A percentile compares a stretch with the other conserved stretches of the same genome.
Conservation (phyloP, 805 yeast genomes). For the Saccharomycopsis sp. region DNA sequence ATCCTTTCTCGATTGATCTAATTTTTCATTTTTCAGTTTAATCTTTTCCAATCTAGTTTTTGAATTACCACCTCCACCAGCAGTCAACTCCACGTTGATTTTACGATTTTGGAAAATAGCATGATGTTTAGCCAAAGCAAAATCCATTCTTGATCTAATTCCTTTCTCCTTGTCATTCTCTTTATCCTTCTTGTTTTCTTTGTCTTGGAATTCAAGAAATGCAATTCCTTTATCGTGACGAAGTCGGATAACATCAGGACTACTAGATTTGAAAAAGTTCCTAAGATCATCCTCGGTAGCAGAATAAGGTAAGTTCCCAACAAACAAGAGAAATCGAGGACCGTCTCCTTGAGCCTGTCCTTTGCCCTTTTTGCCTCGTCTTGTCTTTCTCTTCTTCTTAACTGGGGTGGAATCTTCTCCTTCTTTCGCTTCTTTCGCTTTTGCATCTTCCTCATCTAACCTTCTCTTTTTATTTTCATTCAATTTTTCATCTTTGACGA, state of each 20-base stretch:
- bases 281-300: constrained; percentile 53
- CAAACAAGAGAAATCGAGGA: constrained; percentile 74
- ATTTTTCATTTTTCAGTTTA: constrained; percentile 67
- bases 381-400: constrained; percentile 63
- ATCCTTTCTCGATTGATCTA: constrained; percentile 61
- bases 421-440: constrained; percentile 24
- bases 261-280: constrained; percentile 64
- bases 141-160: constrained; percentile 51
- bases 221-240: constrained; percentile 88
- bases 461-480: constrained; percentile 22
- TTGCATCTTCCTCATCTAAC: constrained; percentile 24
- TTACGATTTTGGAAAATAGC: constrained; percentile 59
- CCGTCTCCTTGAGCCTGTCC: constrained; percentile 38
- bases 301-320: constrained; percentile 83
- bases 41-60: constrained; percentile 59
- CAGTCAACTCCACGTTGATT: constrained; percentile 93
- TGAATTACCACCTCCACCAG: constrained; percentile 97
- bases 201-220: constrained; percentile 60
- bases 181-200: constrained; percentile 33
- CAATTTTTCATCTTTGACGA: constrained; percentile 30
- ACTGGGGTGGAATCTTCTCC: constrained; percentile 28
- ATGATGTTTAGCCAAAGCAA: constrained; percentile 81
- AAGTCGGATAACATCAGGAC: constrained; percentile 71
- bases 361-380: constrained; percentile 71
- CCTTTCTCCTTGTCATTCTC: constrained; percentile 32